Conservation (phyloP, 2,329 filamentous ascomycete species). For the Xylaria sp. region DNA sequence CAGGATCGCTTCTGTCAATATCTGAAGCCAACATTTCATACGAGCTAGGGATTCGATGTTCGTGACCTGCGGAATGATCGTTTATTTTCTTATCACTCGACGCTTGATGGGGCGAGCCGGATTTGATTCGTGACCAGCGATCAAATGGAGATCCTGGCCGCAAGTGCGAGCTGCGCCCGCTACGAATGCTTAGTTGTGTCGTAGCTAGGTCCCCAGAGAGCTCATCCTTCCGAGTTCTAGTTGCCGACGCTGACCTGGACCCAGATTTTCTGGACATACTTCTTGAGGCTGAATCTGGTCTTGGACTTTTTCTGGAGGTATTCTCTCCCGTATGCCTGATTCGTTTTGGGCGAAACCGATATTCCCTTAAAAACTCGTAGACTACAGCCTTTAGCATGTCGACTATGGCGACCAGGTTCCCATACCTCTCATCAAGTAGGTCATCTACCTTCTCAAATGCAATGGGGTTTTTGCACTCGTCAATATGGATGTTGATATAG, state of each 20-base stretch:
- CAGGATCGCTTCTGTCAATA: not conserved
- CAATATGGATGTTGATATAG: constrained; percentile 72
- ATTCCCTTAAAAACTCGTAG: constrained; percentile 77
- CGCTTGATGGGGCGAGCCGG: constrained; percentile 43
- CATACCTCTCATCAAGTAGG: constrained; percentile 59
- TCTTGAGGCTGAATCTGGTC: constrained; percentile 10
- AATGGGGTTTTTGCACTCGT: constrained; percentile 23
- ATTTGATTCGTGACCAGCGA: constrained; percentile 53
- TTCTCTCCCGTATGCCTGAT: constrained; percentile 31
- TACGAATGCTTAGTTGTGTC: constrained; percentile 52
- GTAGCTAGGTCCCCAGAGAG: constrained; percentile 44
- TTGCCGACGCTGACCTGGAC: constrained; percentile 21
- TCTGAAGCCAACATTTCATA: not conserved
- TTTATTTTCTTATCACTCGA: constrained; percentile 27
- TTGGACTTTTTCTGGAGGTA: constrained; percentile 2
- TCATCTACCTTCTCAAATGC: constrained; percentile 50
- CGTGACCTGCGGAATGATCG: constrained; percentile 5
- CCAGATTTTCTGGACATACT: constrained; percentile 32
- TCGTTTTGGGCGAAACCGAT: constrained; percentile 71
- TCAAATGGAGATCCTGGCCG: constrained; percentile 51
- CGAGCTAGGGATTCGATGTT: constrained; percentile 11
- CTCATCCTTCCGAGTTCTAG: constrained; percentile 14
- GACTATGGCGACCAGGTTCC: constrained; percentile 65
- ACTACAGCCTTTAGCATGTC: constrained; percentile 76
- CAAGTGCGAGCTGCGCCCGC: constrained; percentile 52